A percentile compares a stretch with the other conserved stretches of the same genome.
phyloP scores from a whole-genome alignment of 83 land plant genomes.

The Larix sibirica region DNA sequence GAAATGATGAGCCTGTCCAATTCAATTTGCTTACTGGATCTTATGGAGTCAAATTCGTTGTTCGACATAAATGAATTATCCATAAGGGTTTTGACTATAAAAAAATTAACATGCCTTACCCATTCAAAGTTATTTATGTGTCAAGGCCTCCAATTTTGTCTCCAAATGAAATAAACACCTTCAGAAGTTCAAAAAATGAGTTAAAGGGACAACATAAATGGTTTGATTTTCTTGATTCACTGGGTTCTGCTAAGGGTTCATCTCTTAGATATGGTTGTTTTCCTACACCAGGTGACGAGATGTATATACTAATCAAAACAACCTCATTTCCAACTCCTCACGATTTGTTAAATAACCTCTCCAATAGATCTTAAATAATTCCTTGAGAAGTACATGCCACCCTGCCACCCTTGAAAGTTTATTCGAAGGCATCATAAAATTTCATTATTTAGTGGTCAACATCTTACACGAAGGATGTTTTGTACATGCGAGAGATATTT shows the following conservation, averaged over 20 bases:
- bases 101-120: constrained; percentile 35
- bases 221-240: constrained; percentile 15
- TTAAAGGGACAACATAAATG: constrained; percentile 21
- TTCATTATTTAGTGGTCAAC: too few relatives aligned
- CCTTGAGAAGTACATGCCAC: too few relatives aligned
- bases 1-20: constrained; percentile 8
- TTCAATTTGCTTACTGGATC: constrained; percentile 37
- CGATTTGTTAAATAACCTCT: constrained; percentile 28
- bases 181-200: constrained; percentile 31
- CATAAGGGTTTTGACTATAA: constrained; percentile 40
- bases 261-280: constrained; percentile 34
- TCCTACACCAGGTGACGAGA: constrained; percentile 35
- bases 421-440: too few relatives aligned
- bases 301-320: constrained; percentile 37
- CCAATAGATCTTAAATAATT: constrained; percentile 21
- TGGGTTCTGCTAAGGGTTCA: constrained; percentile 15
- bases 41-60: constrained; percentile 28
- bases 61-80: constrained; percentile 26
- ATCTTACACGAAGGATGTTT: too few relatives aligned
- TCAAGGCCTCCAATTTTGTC: constrained; percentile 29
- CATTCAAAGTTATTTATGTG: constrained; percentile 34
- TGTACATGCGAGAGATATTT: too few relatives aligned
- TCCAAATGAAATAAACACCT: constrained; percentile 32
- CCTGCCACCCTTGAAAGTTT: too few relatives aligned
- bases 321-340: constrained; percentile 15